Evolutionary conservation across 1,284 basidiomycete genomes (phyloP).

Genomic region (Vanrija pseudolonga): DNA sequence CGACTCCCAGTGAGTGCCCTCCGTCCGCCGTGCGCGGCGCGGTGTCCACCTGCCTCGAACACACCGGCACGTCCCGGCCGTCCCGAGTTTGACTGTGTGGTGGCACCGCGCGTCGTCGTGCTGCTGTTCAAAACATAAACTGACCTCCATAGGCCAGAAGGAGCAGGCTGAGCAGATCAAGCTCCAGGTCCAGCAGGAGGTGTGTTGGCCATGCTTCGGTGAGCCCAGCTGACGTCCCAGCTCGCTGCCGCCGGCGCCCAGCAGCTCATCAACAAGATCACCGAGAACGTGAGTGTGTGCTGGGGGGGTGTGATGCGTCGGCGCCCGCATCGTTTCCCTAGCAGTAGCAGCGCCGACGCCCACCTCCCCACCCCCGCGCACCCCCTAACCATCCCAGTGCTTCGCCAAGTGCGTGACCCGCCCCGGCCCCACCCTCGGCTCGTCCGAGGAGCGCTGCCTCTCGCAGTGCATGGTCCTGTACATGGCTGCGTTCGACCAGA

Average conservation of each 20-base stretch:
- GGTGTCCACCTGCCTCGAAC: no score
- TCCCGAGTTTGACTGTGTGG: no score
- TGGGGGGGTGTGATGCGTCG: no score
- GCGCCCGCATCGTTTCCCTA: no score
- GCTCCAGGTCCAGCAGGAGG: conserved; percentile 47
- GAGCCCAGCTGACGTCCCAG: conserved; percentile 11
- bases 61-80: not conserved
- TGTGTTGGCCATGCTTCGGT: conserved; percentile 8
- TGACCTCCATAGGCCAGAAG: conserved; percentile 35
- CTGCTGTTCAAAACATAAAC: not conserved
- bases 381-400: conserved; percentile 31
- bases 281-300: conserved; percentile 48
- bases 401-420: conserved; percentile 47
- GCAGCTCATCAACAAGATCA: conserved; percentile 51
- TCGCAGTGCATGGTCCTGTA: conserved; percentile 49
- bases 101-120: not conserved
- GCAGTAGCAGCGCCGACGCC: no score
- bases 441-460: conserved; percentile 47
- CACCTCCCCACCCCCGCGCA: not conserved
- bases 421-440: conserved; percentile 38
- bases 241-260: conserved; percentile 49
- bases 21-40: no score
- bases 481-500: conserved; percentile 50
- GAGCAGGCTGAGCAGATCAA: conserved; percentile 49
- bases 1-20: conserved; percentile 1